Conservation (phyloP, 352 stramenopile genomes). For the Globisporangium barbulae region DNA sequence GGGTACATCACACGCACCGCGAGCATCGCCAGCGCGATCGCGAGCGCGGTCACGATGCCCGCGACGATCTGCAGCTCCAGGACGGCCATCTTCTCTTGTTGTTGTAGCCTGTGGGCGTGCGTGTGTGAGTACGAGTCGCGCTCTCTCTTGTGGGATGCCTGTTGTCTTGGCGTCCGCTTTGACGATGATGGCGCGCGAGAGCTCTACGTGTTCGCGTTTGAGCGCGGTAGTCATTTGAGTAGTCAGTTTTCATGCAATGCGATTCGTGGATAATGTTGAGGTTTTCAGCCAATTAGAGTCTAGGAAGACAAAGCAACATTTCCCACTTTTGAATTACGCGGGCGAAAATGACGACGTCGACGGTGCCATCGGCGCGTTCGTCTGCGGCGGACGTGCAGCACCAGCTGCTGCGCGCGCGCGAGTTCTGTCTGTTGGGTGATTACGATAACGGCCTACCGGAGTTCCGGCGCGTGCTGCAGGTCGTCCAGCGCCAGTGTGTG, state of each 20-base stretch:
- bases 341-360: conserved; percentile 1
- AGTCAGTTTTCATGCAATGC: neutral
- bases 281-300: neutral
- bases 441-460: conserved; percentile 47
- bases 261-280: neutral
- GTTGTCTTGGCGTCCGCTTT: conserved; percentile 6
- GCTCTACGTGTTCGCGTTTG: conserved; percentile 18
- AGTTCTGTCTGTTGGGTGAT: conserved; percentile 65
- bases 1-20: conserved; percentile 68
- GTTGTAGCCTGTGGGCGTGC: neutral
- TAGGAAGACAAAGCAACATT: conserved; percentile 1
- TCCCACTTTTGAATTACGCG: conserved; percentile 5
- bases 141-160: neutral
- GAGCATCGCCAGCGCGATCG: conserved; percentile 53
- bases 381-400: conserved; percentile 8
- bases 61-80: conserved; percentile 76
- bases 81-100: conserved; percentile 32
- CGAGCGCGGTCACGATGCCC: conserved; percentile 53
- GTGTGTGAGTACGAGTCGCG: neutral
- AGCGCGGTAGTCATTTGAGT: conserved; percentile 1
- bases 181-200: neutral
- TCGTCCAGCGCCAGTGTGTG: conserved; percentile 32
- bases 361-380: neutral
- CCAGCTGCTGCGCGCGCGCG: conserved; percentile 46
- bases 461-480: conserved; percentile 33